phyloP scores from a whole-genome alignment of 805 yeast species.

The Priceomyces haplophilus region DNA sequence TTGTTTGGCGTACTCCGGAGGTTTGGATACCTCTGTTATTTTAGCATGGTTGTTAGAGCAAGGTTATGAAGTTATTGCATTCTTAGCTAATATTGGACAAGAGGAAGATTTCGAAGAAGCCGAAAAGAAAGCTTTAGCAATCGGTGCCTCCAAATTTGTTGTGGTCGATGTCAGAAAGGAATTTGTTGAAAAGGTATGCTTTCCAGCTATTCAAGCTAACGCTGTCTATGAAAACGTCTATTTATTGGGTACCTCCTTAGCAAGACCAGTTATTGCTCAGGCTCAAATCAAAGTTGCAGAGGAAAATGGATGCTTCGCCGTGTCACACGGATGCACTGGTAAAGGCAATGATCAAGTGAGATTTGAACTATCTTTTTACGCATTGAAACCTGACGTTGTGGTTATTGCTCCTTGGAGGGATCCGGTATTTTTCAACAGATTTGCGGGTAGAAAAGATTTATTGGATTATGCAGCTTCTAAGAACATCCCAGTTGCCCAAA shows the following conservation, averaged over 20 bases:
- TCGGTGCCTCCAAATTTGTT: constrained; percentile 96
- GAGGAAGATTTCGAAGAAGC: constrained; percentile 99
- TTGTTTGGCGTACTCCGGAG: constrained; percentile 98
- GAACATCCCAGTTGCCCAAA: constrained; percentile 92
- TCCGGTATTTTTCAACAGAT: constrained; percentile 89
- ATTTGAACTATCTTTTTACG: constrained; percentile 95
- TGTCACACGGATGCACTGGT: constrained; percentile 99
- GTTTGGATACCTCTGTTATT: constrained; percentile 96
- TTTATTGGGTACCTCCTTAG: constrained; percentile 93
- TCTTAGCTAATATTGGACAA: constrained; percentile 98
- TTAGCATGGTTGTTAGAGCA: constrained; percentile 97
- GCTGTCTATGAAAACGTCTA: constrained; percentile 98
- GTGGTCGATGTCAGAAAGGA: constrained; percentile 93
- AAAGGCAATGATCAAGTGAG: constrained; percentile 99
- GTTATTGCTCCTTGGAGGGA: constrained; percentile 99
- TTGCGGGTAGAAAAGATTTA: constrained; percentile 96
- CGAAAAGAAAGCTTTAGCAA: constrained; percentile 89
- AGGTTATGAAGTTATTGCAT: constrained; percentile 97
- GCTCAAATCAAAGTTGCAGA: constrained; percentile 98
- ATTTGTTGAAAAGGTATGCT: constrained; percentile 87
- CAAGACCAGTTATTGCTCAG: constrained; percentile 98
- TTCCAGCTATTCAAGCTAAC: constrained; percentile 96
- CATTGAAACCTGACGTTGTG: constrained; percentile 93
- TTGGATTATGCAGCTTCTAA: constrained; percentile 91
- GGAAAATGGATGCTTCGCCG: constrained; percentile 97